phyloP scores from a whole-genome alignment of 768 basidiomycete species.

The Holtermanniella nyarrowii region DNA sequence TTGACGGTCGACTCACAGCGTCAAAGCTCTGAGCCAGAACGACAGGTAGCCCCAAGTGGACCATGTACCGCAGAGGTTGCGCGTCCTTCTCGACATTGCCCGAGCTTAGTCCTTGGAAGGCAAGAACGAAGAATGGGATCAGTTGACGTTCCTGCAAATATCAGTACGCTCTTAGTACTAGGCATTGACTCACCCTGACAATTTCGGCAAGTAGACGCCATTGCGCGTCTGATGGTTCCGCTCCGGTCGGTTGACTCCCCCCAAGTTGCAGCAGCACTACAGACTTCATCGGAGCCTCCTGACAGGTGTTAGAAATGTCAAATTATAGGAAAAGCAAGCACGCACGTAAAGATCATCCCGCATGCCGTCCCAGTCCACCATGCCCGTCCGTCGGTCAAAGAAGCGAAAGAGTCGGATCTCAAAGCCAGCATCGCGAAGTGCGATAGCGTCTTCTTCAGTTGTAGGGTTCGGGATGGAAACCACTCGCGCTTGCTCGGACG shows the following conservation, averaged over 20 bases:
- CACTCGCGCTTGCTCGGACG: slow-evolving; percentile 6
- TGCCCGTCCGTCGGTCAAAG: slow-evolving; percentile 29
- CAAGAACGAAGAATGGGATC: slow-evolving; percentile 31
- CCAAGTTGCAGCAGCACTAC: slow-evolving; percentile 59
- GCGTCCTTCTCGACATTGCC: slow-evolving; percentile 35
- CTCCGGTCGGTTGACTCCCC: slow-evolving; percentile 45
- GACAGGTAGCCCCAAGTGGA: slow-evolving; percentile 33
- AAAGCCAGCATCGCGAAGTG: slow-evolving; percentile 31
- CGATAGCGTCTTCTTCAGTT: slow-evolving; percentile 25
- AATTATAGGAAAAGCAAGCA: background rate
- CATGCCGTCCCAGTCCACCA: slow-evolving; percentile 36
- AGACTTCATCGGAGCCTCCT: slow-evolving; percentile 51
- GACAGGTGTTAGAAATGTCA: too few species aligned
- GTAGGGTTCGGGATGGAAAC: slow-evolving; percentile 36
- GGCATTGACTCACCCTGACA: slow-evolving; percentile 23
- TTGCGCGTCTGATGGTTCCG: slow-evolving; percentile 28
- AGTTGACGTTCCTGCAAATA: slow-evolving; percentile 39
- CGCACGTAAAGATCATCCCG: slow-evolving; percentile 28
- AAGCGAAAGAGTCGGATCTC: slow-evolving; percentile 29
- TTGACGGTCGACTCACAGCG: slow-evolving; percentile 18
- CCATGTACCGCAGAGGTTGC: slow-evolving; percentile 34
- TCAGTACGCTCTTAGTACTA: background rate
- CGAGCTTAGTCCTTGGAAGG: slow-evolving; percentile 33
- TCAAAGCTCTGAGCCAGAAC: slow-evolving; percentile 37
- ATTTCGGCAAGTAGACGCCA: slow-evolving; percentile 34